Evolutionary conservation across 2,329 filamentous ascomycete genomes (phyloP), one percentile per base, ranked within the genome.

Genomic region (Stemphylium lycopersici): DNA sequence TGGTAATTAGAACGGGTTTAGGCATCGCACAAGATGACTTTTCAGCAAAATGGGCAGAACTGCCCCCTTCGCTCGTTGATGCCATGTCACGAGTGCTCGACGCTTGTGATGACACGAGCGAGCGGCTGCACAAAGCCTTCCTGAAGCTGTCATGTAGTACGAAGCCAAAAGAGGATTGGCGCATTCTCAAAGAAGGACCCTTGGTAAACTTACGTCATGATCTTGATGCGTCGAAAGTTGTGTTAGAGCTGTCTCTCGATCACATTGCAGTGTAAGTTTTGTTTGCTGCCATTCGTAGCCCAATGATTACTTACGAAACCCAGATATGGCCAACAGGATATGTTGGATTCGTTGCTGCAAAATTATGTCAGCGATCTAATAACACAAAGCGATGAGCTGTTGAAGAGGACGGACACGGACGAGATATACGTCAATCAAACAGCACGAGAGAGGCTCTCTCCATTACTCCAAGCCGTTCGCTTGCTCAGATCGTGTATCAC

Each of bases 21-120:
- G 67, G 70, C 44, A 65, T 73, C 51, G 62, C 66, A 10, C 69
- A 71, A 44, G 69, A 72, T 49, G 71, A 73, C 48, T 70, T 72
- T 45, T 64, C 69, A 4, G 45, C 54, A 2, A 48, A 51, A 16
- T 58, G 52, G 15, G 53, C 56, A 2, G 61, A 53, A 7, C 31
- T 72, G 20, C 69, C 68, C 1, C n/a, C 46, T 0, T 57, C 64
- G 7, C 56, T 72, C 15, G 20, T 70, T 24, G 65, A 70, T 37
- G 65, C 70, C 11, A 48, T 66, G 3, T 63, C 63, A n/a, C 63
- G 67, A n/a, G 60, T 71, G 11, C 41, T 73, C 6, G 68, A 70
- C 31, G 71, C 63, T 32, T 70, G 71, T 31, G 65, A 64, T 24
- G 47, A 61, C 16, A 64, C 65, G 20, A 67, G 63, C 29, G 67